phyloP scores from a whole-genome alignment of 176 grass and related monocot species.

The Eleusine indica region DNA sequence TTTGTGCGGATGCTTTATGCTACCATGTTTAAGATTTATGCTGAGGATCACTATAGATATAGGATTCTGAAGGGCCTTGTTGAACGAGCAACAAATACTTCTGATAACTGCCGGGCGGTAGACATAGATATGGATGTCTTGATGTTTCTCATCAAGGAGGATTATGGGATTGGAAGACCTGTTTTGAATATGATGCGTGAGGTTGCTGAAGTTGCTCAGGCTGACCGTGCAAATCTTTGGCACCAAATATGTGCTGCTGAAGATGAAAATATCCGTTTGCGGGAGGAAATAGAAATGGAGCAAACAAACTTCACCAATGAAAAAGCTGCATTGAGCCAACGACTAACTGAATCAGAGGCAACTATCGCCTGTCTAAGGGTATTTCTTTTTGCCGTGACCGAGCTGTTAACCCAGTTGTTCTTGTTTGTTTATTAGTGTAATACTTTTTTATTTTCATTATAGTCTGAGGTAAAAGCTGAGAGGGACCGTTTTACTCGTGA shows the following conservation, averaged over 20 bases:
- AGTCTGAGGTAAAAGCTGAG: constrained; percentile 91
- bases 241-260: constrained; percentile 80
- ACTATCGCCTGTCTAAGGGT: constrained; percentile 68
- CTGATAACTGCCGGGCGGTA: constrained; percentile 67
- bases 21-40: constrained; percentile 84
- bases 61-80: constrained; percentile 93
- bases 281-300: constrained; percentile 75
- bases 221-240: constrained; percentile 85
- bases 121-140: constrained; percentile 98
- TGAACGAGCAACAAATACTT: constrained; percentile 80
- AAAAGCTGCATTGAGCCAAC: constrained; percentile 56
- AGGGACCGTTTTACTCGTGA: constrained; percentile 64
- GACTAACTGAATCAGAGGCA: constrained; percentile 57
- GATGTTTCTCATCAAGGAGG: constrained; percentile 88
- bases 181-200: constrained; percentile 82
- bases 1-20: constrained; percentile 90
- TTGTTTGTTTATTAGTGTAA: constrained; percentile 35
- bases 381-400: constrained; percentile 39
- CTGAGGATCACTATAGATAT: constrained; percentile 77
- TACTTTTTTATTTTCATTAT: constrained; percentile 42
- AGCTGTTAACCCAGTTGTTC: constrained; percentile 25
- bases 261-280: constrained; percentile 87
- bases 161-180: constrained; percentile 67
- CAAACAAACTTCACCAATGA: constrained; percentile 66
- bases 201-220: constrained; percentile 80